Base-by-base conservation (phyloP, 441 rosid species). In the Macaranga tanarius region DNA sequence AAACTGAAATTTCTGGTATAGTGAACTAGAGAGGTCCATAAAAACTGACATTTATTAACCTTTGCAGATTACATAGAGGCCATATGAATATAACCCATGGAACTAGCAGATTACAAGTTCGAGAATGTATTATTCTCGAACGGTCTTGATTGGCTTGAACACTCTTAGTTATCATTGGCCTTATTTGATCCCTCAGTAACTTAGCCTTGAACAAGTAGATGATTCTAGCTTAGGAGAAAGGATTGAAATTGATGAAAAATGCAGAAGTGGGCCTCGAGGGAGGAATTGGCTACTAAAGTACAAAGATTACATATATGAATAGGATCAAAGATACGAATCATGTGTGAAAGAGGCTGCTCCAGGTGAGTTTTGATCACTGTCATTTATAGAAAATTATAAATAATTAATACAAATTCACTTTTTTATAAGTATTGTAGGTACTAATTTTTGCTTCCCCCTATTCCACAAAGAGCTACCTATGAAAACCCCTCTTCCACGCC, bases 81-180 rank as follows among this genome's bases (percentile, higher is more conserved):
- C 59, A 55, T 20, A 55, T 19, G 25, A n/a, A 26, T n/a, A n/a
- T n/a, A n/a, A n/a, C n/a, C n/a, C n/a, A n/a, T 1, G 20, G 1
- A 55, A 55, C 13, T 2, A 47, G 16, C 0, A 13, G 16, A 55
- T 55, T 55, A 10, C 3, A 55, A 10, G 25, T 55, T 55, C 10
- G 28, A 55, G 59, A 55, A 55, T 55, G 26, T 55, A 20, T 55
- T 55, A 55, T 55, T 55, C 59, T 55, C 59, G 25, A 19, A 55
- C 3, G 0, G 59, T 55, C 26, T 55, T 55, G 20, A n/a, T 20
- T 55, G 59, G 59, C 2, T 55, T 55, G 11, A 55, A 55, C 2
- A 19, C 1, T 55, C 23, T 55, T 55, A 3, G 7, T 8, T 55
- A 55, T 55, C 59, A 55, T 55, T 9, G 8, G 59, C 5, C 26